These are phyloP conservation scores for Colletotrichum plurivorum DNA, from an alignment of 2,329 filamentous ascomycete genomes.

Conservation along the genomic window DNA sequence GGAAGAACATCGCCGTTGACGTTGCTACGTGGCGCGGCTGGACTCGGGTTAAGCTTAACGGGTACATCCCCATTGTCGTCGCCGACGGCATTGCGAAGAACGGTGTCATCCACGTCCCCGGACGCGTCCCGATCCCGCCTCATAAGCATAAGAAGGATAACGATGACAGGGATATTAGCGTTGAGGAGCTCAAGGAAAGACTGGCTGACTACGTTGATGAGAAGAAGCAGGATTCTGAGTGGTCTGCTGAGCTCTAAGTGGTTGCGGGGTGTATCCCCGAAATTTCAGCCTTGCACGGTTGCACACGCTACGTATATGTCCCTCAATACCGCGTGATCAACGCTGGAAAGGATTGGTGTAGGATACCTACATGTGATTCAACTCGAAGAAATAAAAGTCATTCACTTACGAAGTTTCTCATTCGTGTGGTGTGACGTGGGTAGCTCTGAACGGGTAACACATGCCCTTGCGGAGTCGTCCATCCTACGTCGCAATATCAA, in stretches of 20 bases:
- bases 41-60: conserved; percentile 82
- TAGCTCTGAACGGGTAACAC: no score
- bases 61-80: conserved; percentile 74
- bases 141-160: conserved; percentile 61
- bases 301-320: not conserved
- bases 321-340: no score
- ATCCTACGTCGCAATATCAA: no score
- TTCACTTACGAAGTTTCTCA: no score
- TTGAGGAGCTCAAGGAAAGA: conserved; percentile 73
- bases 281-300: not conserved
- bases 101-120: conserved; percentile 86
- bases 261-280: not conserved
- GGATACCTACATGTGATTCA: no score
- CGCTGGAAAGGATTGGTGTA: no score
- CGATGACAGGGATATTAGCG: conserved; percentile 63
- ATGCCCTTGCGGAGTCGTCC: no score
- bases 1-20: conserved; percentile 78
- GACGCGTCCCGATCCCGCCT: conserved; percentile 82
- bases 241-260: conserved; percentile 34
- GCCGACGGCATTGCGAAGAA: conserved; percentile 82
- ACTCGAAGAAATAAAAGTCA: no score
- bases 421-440: no score
- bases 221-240: conserved; percentile 23
- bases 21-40: conserved; percentile 77
- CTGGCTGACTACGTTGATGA: conserved; percentile 60